phyloP scores from a whole-genome alignment of 1,284 basidiomycete genomes.

The Tausonia pullulans region DNA sequence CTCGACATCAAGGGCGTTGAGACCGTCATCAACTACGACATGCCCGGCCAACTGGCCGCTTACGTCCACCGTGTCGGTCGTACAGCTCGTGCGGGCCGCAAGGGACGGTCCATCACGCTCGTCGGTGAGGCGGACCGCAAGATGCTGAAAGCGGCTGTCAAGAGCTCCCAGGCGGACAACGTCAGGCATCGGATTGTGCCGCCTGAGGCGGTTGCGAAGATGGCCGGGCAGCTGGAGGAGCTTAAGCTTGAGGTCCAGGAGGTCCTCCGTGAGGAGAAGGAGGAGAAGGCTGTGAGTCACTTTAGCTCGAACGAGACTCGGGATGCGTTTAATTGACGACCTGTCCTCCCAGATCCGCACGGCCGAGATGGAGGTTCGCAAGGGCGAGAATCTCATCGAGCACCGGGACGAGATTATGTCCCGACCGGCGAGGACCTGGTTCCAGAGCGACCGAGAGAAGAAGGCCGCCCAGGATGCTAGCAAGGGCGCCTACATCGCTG shows the following conservation, averaged over 20 bases:
- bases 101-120: slow-evolving; percentile 89
- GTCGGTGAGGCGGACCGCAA: slow-evolving; percentile 94
- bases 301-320: neutral
- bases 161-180: slow-evolving; percentile 71
- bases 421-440: slow-evolving; percentile 93
- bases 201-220: slow-evolving; percentile 60
- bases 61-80: slow-evolving; percentile 95
- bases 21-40: slow-evolving; percentile 95
- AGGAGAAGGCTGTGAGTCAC: slow-evolving; percentile 69
- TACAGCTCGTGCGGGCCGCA: slow-evolving; percentile 86
- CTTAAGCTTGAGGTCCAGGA: slow-evolving; percentile 70
- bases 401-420: slow-evolving; percentile 91
- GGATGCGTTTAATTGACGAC: neutral
- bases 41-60: slow-evolving; percentile 85
- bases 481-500: slow-evolving; percentile 58
- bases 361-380: slow-evolving; percentile 93
- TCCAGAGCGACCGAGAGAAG: slow-evolving; percentile 83
- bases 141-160: slow-evolving; percentile 91
- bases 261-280: slow-evolving; percentile 83
- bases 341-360: slow-evolving; percentile 49
- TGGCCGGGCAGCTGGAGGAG: slow-evolving; percentile 56
- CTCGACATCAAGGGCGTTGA: slow-evolving; percentile 97
- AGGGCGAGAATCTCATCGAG: slow-evolving; percentile 91
- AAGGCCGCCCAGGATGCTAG: slow-evolving; percentile 67
- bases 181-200: slow-evolving; percentile 84